Conservation (phyloP, 768 basidiomycete genomes). For the Suillus subluteus region DNA sequence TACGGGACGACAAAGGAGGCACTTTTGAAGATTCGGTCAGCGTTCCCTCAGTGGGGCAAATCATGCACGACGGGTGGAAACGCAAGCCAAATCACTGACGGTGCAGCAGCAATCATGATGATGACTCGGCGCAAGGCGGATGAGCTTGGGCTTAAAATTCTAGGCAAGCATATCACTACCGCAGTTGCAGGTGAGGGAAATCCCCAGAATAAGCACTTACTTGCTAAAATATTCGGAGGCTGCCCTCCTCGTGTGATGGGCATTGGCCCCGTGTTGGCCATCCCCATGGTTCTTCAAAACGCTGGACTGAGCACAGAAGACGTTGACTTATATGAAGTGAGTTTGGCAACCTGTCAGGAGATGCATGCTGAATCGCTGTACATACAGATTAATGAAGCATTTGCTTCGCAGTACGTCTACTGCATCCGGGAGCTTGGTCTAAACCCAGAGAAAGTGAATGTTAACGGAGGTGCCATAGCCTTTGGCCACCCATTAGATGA, state of each 20-base stretch:
- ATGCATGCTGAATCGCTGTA: conserved; percentile 4
- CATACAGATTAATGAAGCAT: conserved; percentile 87
- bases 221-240: conserved; percentile 39
- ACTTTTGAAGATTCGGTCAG: conserved; percentile 66
- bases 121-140: conserved; percentile 85
- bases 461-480: conserved; percentile 91
- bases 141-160: conserved; percentile 67
- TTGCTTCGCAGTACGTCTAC: conserved; percentile 84
- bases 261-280: conserved; percentile 82
- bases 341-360: conserved; percentile 7
- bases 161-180: conserved; percentile 82
- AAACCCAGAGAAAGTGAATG: conserved; percentile 72
- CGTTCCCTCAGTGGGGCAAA: conserved; percentile 85
- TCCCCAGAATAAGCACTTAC: not conserved
- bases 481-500: conserved; percentile 83
- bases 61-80: conserved; percentile 81
- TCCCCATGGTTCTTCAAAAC: conserved; percentile 73
- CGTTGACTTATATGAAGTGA: conserved; percentile 80
- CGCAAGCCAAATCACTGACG: conserved; percentile 85
- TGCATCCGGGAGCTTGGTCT: conserved; percentile 67
- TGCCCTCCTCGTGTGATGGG: conserved; percentile 86
- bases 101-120: conserved; percentile 78
- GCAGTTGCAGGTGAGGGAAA: conserved; percentile 57
- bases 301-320: conserved; percentile 68
- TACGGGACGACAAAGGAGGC: conserved; percentile 70